These are phyloP conservation scores for Clonostachys chloroleuca DNA, from an alignment of 2,329 filamentous ascomycete species.

Conservation along the genomic window DNA sequence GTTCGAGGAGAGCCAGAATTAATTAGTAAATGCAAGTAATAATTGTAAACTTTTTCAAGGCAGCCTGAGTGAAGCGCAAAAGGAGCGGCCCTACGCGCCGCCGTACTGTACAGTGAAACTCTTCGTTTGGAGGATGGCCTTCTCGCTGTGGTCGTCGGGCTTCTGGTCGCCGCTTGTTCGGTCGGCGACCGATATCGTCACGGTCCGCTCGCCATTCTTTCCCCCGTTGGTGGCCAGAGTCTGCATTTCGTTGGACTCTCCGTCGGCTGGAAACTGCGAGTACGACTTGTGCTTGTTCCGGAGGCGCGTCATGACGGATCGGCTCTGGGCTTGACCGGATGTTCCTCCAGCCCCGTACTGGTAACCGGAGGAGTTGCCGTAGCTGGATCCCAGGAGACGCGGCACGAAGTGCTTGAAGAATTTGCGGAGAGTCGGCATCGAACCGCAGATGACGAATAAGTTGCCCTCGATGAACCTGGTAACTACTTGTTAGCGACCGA, in stretches of 20 bases:
- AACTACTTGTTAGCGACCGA: neutral
- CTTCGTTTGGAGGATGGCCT: slow-evolving; percentile 15
- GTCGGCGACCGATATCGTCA: slow-evolving; percentile 5
- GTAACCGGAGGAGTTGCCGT: neutral
- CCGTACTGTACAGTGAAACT: slow-evolving; percentile 12
- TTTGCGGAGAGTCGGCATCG: slow-evolving; percentile 27
- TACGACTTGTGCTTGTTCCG: slow-evolving; percentile 9
- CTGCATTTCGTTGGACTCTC: slow-evolving; percentile 6
- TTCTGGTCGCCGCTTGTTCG: slow-evolving; percentile 1
- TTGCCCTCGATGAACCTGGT: slow-evolving; percentile 28
- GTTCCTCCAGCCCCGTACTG: slow-evolving; percentile 1
- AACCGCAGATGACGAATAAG: slow-evolving; percentile 31
- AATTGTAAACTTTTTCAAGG: too few relatives aligned
- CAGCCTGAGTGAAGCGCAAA: too few relatives aligned
- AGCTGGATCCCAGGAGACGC: slow-evolving; percentile 9
- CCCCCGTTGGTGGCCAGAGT: slow-evolving; percentile 4
- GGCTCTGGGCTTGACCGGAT: neutral
- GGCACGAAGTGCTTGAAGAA: slow-evolving; percentile 26
- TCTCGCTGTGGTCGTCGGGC: slow-evolving; percentile 14
- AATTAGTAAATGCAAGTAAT: too few relatives aligned
- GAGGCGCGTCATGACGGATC: slow-evolving; percentile 3
- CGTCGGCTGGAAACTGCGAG: slow-evolving; percentile 7
- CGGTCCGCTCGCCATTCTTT: slow-evolving; percentile 2
- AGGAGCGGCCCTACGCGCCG: too few relatives aligned
- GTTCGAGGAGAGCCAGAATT: too few relatives aligned